Conservation (phyloP, 257 asterid genomes). For the Solanum virginianum region DNA sequence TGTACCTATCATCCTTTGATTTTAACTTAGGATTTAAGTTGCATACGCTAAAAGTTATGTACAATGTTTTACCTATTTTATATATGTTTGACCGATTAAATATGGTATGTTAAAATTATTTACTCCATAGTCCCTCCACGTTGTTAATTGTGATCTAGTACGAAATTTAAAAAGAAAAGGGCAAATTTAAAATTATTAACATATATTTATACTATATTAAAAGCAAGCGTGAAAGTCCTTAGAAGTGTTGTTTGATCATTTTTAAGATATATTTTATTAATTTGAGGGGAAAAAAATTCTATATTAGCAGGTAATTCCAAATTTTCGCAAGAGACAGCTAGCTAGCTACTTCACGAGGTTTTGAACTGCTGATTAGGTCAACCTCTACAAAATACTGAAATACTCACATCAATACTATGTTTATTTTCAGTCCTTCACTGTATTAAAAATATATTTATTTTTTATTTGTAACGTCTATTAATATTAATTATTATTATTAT, state of each 20-base stretch:
- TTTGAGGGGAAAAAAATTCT: not conserved
- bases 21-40: not conserved
- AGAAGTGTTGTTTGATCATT: no score
- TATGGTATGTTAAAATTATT: not conserved
- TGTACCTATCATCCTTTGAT: not conserved
- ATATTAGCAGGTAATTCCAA: no score
- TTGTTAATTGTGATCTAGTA: not conserved
- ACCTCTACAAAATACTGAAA: not conserved
- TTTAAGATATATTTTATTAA: no score
- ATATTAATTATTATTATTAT: no score
- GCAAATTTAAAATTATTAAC: not conserved
- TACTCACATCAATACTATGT: no score
- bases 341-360: not conserved
- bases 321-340: not conserved
- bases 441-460: no score
- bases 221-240: no score
- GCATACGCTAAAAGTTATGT: not conserved
- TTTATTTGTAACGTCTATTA: no score
- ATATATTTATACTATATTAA: no score
- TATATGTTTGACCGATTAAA: not conserved
- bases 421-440: no score
- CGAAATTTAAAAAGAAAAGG: not conserved
- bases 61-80: not conserved
- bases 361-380: not conserved
- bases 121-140: not conserved